These are phyloP conservation scores for Psidium guajava DNA, from an alignment of 345 rosid genomes.

Conservation along the genomic window DNA sequence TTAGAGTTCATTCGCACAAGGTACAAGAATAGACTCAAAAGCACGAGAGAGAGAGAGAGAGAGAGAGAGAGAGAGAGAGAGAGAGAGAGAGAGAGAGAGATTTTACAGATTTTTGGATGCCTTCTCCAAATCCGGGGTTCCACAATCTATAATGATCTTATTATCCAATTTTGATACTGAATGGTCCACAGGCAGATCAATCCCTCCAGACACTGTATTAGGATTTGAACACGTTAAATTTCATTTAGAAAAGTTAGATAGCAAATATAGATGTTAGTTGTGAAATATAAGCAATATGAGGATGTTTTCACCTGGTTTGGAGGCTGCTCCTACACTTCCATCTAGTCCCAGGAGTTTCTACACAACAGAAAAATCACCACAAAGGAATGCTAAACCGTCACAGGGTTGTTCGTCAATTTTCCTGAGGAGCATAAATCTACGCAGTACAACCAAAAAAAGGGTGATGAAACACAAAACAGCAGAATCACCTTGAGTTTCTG, in stretches of 20 bases:
- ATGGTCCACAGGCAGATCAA: constrained; percentile 43
- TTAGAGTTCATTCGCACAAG: neutral
- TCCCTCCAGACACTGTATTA: constrained; percentile 40
- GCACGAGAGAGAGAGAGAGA: neutral
- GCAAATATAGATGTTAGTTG: neutral
- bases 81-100: neutral
- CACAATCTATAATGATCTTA: constrained; percentile 36
- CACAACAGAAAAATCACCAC: neutral
- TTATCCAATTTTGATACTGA: constrained; percentile 28
- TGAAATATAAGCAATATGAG: neutral
- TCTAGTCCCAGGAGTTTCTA: constrained; percentile 53
- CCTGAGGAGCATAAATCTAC: neutral
- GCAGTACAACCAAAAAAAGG: neutral
- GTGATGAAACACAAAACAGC: neutral
- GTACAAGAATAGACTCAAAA: neutral
- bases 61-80: neutral
- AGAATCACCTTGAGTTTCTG: constrained; percentile 61
- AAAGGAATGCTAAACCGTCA: neutral
- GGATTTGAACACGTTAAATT: constrained; percentile 5
- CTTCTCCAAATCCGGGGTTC: constrained; percentile 21
- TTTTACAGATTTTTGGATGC: constrained; percentile 48
- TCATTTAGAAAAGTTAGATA: neutral
- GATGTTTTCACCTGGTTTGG: constrained; percentile 38
- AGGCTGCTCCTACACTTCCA: constrained; percentile 18
- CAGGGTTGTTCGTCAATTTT: neutral